Evolutionary conservation across 306 rosid genomes (phyloP).

Genomic region (Purshia tridentata): DNA sequence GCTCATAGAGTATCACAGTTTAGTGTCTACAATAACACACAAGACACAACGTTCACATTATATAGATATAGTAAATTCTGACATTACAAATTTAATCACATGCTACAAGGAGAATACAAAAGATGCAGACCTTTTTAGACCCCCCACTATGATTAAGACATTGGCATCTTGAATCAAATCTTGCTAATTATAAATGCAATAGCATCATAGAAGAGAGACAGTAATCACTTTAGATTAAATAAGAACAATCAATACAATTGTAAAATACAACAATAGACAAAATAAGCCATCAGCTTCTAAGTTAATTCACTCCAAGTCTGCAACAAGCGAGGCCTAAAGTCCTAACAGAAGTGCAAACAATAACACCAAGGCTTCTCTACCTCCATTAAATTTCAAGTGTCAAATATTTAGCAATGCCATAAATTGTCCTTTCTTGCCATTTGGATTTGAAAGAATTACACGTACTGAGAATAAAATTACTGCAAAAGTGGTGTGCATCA

Average conservation of each 20-base stretch:
- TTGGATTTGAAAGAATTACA: too few species aligned
- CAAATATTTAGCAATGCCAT: too few species aligned
- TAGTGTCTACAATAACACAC: too few species aligned
- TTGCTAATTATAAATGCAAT: neutral
- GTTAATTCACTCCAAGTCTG: conserved; percentile 2
- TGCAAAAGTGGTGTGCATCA: too few species aligned
- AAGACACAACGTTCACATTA: too few species aligned
- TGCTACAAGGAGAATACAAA: conserved; percentile 18
- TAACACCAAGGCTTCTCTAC: conserved; percentile 10
- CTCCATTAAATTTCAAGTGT: neutral
- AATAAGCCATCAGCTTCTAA: neutral
- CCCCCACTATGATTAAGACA: conserved; percentile 24
- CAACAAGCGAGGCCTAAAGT: conserved; percentile 1
- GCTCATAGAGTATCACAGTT: too few species aligned
- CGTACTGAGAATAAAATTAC: too few species aligned
- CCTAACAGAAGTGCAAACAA: conserved; percentile 1
- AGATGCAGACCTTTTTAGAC: neutral
- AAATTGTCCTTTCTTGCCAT: too few species aligned
- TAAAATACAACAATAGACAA: neutral
- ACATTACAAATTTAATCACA: conserved; percentile 18
- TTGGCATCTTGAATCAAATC: conserved; percentile 9
- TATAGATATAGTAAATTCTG: too few species aligned
- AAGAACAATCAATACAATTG: neutral
- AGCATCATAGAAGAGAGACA: conserved; percentile 18
- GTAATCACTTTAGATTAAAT: conserved; percentile 18